Base-by-base conservation (phyloP, 176 grass and related monocot species). In the Phoenix roebelenii region DNA sequence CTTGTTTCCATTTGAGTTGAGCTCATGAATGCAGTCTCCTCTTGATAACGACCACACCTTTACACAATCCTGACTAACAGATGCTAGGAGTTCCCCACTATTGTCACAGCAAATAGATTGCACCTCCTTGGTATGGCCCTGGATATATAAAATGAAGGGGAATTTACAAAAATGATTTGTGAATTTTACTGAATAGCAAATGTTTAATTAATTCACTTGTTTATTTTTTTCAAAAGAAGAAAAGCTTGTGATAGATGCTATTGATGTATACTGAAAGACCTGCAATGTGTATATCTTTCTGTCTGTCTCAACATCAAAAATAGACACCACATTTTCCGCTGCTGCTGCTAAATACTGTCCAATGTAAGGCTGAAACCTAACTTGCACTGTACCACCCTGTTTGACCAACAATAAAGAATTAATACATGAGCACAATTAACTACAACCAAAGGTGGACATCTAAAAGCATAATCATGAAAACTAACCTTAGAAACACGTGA, bases 101-200 rank as follows among this genome's bases (percentile, higher is more conserved):
- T 85, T 85, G 52, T 98, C 93, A 88, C 93, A 98, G 79, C 93
- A 98, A 51, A 98, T 65, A 64, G 88, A 98, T 65, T 98, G 88
- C 64, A 98, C 85, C 25, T 85, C 84, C 15, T 77, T 81, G 49
- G 49, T 81, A 77, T 98, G 87, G 49, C 81, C 79, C 93, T 98
- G 63, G 29, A 25, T 82, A 71, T 69, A 72, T 53, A 75, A 19
- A 50, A 5, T 15, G 72, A 72, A 61, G 23, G 17, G 7, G 28
- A 16, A 7, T 59, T 3, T 15, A n/a, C 32, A 60, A 23, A 60
- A 57, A 20, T 56, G 18, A 20, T 56, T 20, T 56, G 22, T 22
- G 3, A 18, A 14, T 22, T 5, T 12, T 44, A 44, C 2, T 44
- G 35, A 12, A 44, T 44, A 3, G 35, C 35, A 14, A 44, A 44